Evolutionary conservation across 768 basidiomycete genomes (phyloP).

Genomic region (Lactarius vividus): DNA sequence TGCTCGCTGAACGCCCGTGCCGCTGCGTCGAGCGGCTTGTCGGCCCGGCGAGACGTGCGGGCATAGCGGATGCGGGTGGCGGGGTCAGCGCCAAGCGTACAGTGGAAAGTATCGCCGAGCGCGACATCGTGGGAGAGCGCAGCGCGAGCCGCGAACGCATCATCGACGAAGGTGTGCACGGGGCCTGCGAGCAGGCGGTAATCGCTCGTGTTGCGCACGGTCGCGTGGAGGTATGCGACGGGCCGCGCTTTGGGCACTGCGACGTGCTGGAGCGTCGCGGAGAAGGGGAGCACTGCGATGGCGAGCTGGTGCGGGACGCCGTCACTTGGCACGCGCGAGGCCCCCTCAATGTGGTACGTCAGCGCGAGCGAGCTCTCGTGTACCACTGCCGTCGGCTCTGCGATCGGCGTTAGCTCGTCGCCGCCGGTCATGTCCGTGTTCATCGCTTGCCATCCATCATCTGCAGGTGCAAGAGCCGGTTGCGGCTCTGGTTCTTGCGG

Average conservation of each 20-base stretch:
- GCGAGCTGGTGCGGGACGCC: conserved; percentile 55
- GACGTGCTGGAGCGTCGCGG: conserved; percentile 46
- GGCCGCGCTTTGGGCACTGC: conserved; percentile 49
- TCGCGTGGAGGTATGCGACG: conserved; percentile 45
- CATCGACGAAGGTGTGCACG: conserved; percentile 55
- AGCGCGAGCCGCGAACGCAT: conserved; percentile 54
- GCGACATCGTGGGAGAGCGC: conserved; percentile 47
- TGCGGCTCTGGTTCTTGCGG: no score
- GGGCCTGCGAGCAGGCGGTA: conserved; percentile 54
- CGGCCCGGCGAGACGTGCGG: conserved; percentile 39
- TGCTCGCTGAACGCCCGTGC: conserved; percentile 46
- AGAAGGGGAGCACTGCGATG: conserved; percentile 48
- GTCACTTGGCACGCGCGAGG: conserved; percentile 52
- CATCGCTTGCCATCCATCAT: neutral
- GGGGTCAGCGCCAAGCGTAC: conserved; percentile 47
- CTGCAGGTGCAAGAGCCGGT: no score
- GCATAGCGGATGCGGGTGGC: conserved; percentile 39
- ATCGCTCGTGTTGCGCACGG: conserved; percentile 55
- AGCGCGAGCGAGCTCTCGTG: conserved; percentile 52
- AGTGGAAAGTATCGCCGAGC: conserved; percentile 50
- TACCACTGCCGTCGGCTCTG: conserved; percentile 44
- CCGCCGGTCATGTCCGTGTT: neutral
- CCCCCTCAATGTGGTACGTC: conserved; percentile 51
- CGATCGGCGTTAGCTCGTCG: conserved; percentile 18
- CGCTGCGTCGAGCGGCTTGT: conserved; percentile 23